Evolutionary conservation across 2,329 filamentous ascomycete genomes (phyloP), one percentile per base, ranked within the genome.

Genomic region (Mycocentrospora acerina): DNA sequence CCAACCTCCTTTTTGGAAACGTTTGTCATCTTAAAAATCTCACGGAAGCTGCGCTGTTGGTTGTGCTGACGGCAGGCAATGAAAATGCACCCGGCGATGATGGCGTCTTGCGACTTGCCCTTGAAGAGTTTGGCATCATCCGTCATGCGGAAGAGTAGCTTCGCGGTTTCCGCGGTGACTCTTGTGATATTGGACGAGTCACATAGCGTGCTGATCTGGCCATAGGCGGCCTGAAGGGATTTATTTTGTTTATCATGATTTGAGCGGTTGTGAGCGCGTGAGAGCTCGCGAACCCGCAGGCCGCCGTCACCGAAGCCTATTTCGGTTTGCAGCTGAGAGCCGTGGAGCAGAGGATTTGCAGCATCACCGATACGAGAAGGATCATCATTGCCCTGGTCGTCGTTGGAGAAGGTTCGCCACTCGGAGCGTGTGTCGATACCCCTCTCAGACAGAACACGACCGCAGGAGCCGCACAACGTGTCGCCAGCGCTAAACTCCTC

Each of bases 381-480:
- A 55, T 98, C 93, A 57, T 97, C 94, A 61, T 88, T 90, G 60
- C 88, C 89, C 68, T 95, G 89, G 66, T 98, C 94, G 62, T 98
- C 93, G 66, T 97, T 97, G 64, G 90, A 90, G 72, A 98, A 98
- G 1, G 93, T 98, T 65, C 93, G 88, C 93, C 93, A 98, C 73
- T 98, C 93, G 32, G 90, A 95, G 47, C 94, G 86, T 45, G 88
- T 94, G 65, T 98, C 94, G 62, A 98, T 90, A 65, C 93, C 90
- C 52, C 89, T 86, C 60, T 91, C 87, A 44, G 87, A 86, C 19
- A 98, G 80, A 5, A 98, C 93, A 24, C 96, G 77, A 25, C 93
- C 93, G 60, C 93, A 98, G 46, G 86, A 89, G 42, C 80, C 86
- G 66, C 93, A 98, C 38, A 98, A 89, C 66, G 94, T 88, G 68